Base-by-base conservation (phyloP, 306 rosid species). In the Cucumis cinereus region DNA sequence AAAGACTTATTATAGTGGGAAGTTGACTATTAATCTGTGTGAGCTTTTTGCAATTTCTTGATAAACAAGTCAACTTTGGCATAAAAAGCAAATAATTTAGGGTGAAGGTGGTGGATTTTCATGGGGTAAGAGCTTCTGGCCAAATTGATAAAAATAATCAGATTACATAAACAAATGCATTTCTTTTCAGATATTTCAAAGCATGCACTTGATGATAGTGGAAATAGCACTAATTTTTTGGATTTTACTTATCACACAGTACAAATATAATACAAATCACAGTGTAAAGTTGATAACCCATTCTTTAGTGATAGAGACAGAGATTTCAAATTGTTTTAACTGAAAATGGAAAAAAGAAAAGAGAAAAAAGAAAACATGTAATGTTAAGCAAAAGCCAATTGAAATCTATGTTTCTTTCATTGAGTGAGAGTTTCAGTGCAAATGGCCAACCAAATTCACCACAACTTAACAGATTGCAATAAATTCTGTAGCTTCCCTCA, bases 1-100 rank as follows among this genome's bases (percentile, higher is more conserved):
- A 36, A 60, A 19, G 73, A 67, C n/a, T 28, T 45, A 52, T 61
- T 74, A 38, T 83, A 82, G 89, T 82, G 91, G 89, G 87, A 82
- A 79, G 77, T 83, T 83, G 91, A 84, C 77, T 83, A 67, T 20
- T 36, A 40, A 62, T 40, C 79, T 82, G 24, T 61, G 83, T 74
- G 30, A 74, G 61, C 62, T 61, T 28, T 52, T 35, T 56, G 57
- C 54, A 63, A 82, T 76, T 84, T 83, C 58, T 50, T 77, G 40
- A 47, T 6, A 61, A 59, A 8, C 22, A 60, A 80, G 84, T 85
- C 84, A 81, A 83, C 77, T 56, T 78, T 56, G 76, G 43, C 76
- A 17, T 17, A 50, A 72, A 19, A n/a, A 74, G 13, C 36, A 66
- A 74, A 36, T 71, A 26, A 70, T 43, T 23, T 23, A 28, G 10